phyloP scores from a whole-genome alignment of 371 early-diverging fungal species.

The Mortierella sp. region DNA sequence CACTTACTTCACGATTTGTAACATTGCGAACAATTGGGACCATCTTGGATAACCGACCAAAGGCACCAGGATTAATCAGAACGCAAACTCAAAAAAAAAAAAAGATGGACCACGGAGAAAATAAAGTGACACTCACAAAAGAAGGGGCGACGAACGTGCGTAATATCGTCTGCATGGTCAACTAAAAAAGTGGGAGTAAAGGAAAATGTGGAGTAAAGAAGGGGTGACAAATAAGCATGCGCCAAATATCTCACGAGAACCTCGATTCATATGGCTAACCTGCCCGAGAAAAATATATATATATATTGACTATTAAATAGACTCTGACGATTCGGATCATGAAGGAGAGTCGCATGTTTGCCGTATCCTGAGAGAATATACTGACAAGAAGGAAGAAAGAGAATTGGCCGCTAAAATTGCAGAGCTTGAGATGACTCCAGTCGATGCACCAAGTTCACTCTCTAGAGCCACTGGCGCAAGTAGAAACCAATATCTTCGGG shows the following conservation, averaged over 20 bases:
- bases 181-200: not conserved
- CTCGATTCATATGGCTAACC: not conserved
- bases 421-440: slow-evolving; percentile 43
- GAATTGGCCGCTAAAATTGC: slow-evolving; percentile 53
- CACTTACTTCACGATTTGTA: not conserved
- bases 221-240: not conserved
- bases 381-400: slow-evolving; percentile 60
- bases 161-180: not conserved
- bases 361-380: slow-evolving; percentile 64
- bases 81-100: slow-evolving; percentile 1
- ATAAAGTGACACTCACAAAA: not conserved
- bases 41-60: not conserved
- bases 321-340: slow-evolving; percentile 70
- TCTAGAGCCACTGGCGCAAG: slow-evolving; percentile 22
- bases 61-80: not conserved
- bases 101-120: slow-evolving; percentile 2
- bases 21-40: not conserved
- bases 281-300: not conserved
- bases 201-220: slow-evolving; percentile 3
- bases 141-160: not conserved
- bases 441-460: slow-evolving; percentile 7
- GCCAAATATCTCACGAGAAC: not conserved
- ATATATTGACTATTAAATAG: slow-evolving; percentile 43
- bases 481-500: slow-evolving; percentile 37
- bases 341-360: slow-evolving; percentile 72